Conservation (phyloP, 495 filamentous ascomycete genomes). For the Penicillium canescens region DNA sequence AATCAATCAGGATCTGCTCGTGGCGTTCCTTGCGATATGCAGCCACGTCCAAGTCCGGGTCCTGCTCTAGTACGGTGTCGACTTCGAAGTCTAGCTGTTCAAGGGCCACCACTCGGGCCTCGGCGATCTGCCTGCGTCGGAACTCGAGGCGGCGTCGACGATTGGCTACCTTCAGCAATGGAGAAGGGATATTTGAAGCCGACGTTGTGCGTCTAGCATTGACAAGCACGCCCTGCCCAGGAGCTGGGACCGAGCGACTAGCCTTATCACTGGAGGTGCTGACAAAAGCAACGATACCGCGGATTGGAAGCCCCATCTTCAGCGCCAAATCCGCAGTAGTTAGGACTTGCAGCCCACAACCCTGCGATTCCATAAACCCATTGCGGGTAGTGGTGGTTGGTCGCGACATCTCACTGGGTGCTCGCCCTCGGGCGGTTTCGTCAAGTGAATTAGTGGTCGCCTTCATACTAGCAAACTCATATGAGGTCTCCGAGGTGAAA, state of each 20-base stretch:
- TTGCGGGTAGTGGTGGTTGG: constrained; percentile 94
- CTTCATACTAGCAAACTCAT: constrained; percentile 99
- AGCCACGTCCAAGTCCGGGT: constrained; percentile 64
- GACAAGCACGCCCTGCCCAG: constrained; percentile 93
- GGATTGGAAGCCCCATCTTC: constrained; percentile 97
- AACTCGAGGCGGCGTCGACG: constrained; percentile 90
- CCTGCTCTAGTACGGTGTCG: constrained; percentile 80
- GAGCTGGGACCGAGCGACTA: constrained; percentile 92
- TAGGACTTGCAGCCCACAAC: constrained; percentile 94
- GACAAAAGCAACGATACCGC: constrained; percentile 91
- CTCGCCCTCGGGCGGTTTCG: constrained; percentile 91
- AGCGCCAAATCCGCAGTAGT: constrained; percentile 94
- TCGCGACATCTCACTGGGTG: constrained; percentile 94
- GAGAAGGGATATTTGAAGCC: constrained; percentile 83
- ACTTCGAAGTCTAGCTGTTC: constrained; percentile 89
- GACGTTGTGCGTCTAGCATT: constrained; percentile 80
- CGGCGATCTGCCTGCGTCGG: constrained; percentile 84
- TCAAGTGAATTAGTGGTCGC: constrained; percentile 95
- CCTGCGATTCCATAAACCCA: constrained; percentile 99
- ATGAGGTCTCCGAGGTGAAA: constrained; percentile 97
- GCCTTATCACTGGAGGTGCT: constrained; percentile 98
- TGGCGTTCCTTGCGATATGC: constrained; percentile 85
- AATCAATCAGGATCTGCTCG: constrained; percentile 83
- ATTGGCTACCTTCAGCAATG: constrained; percentile 93
- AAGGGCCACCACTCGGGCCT: constrained; percentile 92